These are phyloP conservation scores for Chenopodium berlandieri DNA, from an alignment of 148 eudicot species.

Conservation along the genomic window DNA sequence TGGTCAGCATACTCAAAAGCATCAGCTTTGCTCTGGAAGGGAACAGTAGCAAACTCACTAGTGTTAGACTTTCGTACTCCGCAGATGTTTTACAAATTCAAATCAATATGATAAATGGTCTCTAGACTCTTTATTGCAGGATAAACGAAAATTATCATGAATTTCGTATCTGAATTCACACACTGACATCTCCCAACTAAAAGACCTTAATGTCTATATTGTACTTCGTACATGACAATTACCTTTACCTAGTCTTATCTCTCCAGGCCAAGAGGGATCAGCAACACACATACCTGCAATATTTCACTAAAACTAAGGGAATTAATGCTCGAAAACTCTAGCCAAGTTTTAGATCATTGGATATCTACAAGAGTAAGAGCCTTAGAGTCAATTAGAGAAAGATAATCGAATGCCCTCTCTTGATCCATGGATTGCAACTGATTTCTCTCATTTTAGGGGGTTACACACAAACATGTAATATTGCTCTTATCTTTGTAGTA, in stretches of 20 bases:
- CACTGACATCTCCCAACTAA: not conserved
- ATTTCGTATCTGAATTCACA: not conserved
- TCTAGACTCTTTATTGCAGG: not conserved
- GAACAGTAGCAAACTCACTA: slow-evolving; percentile 1
- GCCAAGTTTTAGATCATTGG: not conserved
- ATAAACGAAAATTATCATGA: not conserved
- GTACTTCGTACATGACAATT: not conserved
- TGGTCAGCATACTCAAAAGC: slow-evolving; percentile 99
- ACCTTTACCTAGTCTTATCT: not conserved
- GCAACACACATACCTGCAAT: not conserved
- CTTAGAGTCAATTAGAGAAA: not conserved
- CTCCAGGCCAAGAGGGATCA: not conserved
- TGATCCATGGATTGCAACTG: not conserved
- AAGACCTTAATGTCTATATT: too few relatives aligned
- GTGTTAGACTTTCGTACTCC: not conserved
- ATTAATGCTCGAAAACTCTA: not conserved
- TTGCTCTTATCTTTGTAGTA: not conserved
- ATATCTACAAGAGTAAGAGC: not conserved
- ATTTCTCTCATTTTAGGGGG: not conserved
- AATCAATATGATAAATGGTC: not conserved
- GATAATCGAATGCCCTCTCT: not conserved
- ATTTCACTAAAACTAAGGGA: not conserved
- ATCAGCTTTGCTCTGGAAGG: slow-evolving; percentile 94
- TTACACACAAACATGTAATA: not conserved
- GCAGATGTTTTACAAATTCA: not conserved